Evolutionary conservation across 1,284 basidiomycete genomes (phyloP).

Genomic region (Cutaneotrichosporon sp.): DNA sequence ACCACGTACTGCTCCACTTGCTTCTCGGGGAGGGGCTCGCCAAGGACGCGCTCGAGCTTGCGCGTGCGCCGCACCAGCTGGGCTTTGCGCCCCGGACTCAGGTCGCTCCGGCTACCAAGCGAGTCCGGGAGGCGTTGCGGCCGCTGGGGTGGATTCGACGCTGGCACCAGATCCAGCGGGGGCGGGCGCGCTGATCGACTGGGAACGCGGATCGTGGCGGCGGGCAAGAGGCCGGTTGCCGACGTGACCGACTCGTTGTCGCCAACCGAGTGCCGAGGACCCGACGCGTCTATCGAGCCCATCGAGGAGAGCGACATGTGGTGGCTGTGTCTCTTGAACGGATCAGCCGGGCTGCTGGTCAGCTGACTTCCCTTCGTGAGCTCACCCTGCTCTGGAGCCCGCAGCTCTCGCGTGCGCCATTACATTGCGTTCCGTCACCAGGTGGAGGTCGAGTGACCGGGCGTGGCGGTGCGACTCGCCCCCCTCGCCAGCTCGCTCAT

Average conservation of each 20-base stretch:
- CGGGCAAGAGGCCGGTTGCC: background rate
- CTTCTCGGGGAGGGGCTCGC: constrained; percentile 50
- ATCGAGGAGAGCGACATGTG: background rate
- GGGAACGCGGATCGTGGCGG: background rate
- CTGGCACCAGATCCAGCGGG: background rate
- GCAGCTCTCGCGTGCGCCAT: background rate
- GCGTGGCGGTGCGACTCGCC: background rate
- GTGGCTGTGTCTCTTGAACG: background rate
- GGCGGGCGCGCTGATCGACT: background rate
- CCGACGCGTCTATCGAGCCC: background rate
- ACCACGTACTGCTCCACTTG: constrained; percentile 36
- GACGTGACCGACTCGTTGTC: constrained; percentile 6
- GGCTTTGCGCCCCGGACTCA: constrained; percentile 63
- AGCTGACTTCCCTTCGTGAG: background rate
- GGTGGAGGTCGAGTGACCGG: background rate
- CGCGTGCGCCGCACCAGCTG: constrained; percentile 69
- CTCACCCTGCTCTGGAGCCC: background rate
- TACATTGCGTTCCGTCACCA: background rate
- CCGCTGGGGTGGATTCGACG: background rate
- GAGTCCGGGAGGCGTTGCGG: background rate
- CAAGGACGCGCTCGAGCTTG: constrained; percentile 76
- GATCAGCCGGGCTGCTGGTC: background rate
- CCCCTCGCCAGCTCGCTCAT: background rate
- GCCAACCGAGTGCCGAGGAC: background rate
- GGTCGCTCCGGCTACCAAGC: constrained; percentile 56